These are phyloP conservation scores for Kregervanrija fluxuum DNA, from an alignment of 805 yeast genomes.

Conservation along the genomic window DNA sequence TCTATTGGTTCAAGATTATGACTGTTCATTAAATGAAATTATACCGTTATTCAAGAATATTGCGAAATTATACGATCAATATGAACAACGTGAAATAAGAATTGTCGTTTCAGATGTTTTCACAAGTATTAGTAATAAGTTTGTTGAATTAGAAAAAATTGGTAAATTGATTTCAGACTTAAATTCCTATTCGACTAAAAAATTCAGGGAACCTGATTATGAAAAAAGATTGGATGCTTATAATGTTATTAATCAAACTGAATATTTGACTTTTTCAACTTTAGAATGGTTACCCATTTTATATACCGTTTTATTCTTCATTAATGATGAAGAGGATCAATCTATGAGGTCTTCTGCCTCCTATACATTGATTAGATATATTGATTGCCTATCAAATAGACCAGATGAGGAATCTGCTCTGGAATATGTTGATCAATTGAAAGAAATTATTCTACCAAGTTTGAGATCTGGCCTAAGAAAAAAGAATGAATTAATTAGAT, in stretches of 20 bases:
- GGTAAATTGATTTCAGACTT: slow-evolving; percentile 52
- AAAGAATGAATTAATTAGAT: slow-evolving; percentile 52
- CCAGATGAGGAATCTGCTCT: slow-evolving; percentile 21
- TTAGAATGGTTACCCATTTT: slow-evolving; percentile 77
- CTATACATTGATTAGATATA: slow-evolving; percentile 51
- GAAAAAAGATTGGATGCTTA: slow-evolving; percentile 67
- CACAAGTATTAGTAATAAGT: slow-evolving; percentile 47
- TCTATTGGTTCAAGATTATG: slow-evolving; percentile 43
- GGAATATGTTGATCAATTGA: slow-evolving; percentile 35
- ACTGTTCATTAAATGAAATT: slow-evolving; percentile 46
- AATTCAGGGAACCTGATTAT: slow-evolving; percentile 73
- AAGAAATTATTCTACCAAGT: slow-evolving; percentile 53
- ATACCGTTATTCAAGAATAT: slow-evolving; percentile 23
- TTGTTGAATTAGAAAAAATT: slow-evolving; percentile 36
- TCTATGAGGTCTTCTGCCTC: slow-evolving; percentile 76
- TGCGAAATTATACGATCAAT: slow-evolving; percentile 45
- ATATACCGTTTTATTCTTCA: slow-evolving; percentile 57
- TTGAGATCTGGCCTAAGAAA: slow-evolving; percentile 61
- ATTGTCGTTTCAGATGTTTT: slow-evolving; percentile 54
- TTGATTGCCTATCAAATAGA: slow-evolving; percentile 44
- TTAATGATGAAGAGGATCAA: slow-evolving; percentile 72
- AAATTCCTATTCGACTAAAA: slow-evolving; percentile 57
- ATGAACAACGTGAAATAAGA: slow-evolving; percentile 57
- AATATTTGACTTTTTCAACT: slow-evolving; percentile 36
- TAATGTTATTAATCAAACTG: slow-evolving; percentile 51